Base-by-base conservation (phyloP, 352 stramenopile genomes). In the Globisporangium mamillatum region DNA sequence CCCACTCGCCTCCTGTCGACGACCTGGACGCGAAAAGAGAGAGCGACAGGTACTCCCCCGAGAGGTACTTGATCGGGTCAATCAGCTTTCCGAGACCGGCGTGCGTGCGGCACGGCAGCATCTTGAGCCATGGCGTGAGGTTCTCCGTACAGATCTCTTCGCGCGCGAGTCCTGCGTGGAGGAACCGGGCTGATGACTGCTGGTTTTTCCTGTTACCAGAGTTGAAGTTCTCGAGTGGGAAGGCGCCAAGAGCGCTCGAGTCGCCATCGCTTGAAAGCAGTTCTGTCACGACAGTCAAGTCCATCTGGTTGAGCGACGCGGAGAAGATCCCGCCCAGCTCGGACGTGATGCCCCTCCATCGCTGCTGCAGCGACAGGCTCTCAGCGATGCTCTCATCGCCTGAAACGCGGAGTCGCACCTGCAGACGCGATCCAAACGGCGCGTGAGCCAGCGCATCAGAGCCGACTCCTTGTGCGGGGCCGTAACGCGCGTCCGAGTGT, bases 81-180 rank as follows among this genome's bases (percentile, higher is more conserved):
- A 97, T 79, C 4, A 95, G 81, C 54, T 68, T 64, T 4, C 86
- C 87, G 1, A 97, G 75, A 2, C 89, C 86, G 1, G 78, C 66
- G 32, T 90, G 71, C 6, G 77, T 68, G 18, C 89, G 82, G 58
- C 88, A 96, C 16, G 90, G 90, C 27, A 96, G 76, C 75, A 97
- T 85, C 73, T 96, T 96, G 63, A 97, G 81, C 88, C 86, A 95
- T 25, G 90, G 88, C 55, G 87, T 92, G 41, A 97, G 76, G 65
- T 97, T 97, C 70, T 97, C 90, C 1, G 90, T 95, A 64, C 90
- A 97, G 22, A 94, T 75, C 72, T 94, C 86, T 67, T 97, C 90
- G 6, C 88, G 80, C 6, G 86, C 75, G 22, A 97, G 74, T 55
- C 78, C 77, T n/a, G 79, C 89, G 63, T 94, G 79, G 20, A 90